Conservation (phyloP, 495 filamentous ascomycete species). For the Talaromyces trachyspermus region DNA sequence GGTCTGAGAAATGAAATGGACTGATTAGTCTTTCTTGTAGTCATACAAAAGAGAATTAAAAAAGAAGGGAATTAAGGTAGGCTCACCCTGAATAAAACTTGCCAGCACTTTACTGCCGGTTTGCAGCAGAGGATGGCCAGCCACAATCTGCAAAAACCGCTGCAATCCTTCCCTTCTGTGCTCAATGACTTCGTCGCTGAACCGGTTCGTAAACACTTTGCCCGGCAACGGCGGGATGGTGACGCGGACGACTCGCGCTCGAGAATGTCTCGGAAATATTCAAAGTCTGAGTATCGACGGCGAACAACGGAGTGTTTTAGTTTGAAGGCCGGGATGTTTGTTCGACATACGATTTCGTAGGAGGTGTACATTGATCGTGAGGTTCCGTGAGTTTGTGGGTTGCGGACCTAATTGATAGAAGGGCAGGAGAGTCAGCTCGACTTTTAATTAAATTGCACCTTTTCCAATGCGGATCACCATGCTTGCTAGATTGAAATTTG, state of each 20-base stretch:
- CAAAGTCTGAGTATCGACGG: constrained; percentile 93
- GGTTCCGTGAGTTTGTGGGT: constrained; percentile 90
- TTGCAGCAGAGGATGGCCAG: constrained; percentile 92
- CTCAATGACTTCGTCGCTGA: constrained; percentile 98
- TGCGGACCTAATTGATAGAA: constrained; percentile 62
- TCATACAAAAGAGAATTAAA: constrained; percentile 6
- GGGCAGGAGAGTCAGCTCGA: constrained; percentile 2
- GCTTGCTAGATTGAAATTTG: neutral
- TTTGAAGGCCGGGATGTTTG: constrained; percentile 97
- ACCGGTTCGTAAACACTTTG: constrained; percentile 97
- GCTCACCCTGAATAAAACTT: constrained; percentile 89
- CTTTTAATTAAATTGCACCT: neutral
- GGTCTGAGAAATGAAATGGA: constrained; percentile 38
- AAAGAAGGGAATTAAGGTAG: constrained; percentile 15
- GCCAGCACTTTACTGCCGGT: constrained; percentile 95
- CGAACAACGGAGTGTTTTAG: constrained; percentile 79
- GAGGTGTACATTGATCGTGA: constrained; percentile 96
- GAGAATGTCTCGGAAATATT: constrained; percentile 96
- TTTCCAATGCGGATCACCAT: neutral
- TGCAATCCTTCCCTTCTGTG: constrained; percentile 86
- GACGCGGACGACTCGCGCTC: constrained; percentile 92
- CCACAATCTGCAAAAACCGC: constrained; percentile 94
- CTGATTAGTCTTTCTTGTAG: neutral
- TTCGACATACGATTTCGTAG: constrained; percentile 94
- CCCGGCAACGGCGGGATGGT: constrained; percentile 94